Evolutionary conservation across 345 rosid genomes (phyloP).

Genomic region (Melastoma malabathricum): DNA sequence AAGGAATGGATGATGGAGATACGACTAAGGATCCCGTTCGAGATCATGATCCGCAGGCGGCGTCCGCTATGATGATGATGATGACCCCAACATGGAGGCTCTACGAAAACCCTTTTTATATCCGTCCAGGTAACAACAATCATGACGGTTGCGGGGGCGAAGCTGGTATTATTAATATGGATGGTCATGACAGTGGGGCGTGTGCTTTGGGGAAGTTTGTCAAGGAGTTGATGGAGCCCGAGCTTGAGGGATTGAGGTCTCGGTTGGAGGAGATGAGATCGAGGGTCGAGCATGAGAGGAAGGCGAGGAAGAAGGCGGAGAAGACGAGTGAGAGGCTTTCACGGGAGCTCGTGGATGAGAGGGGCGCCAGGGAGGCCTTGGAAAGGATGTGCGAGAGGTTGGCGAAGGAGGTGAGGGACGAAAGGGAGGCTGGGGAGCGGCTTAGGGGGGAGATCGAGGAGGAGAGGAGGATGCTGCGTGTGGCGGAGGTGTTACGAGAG

Average conservation of each 20-base stretch:
- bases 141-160: conserved; percentile 14
- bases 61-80: conserved; percentile 2
- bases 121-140: conserved; percentile 5
- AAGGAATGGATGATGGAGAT: too few relatives aligned
- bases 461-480: conserved; percentile 62
- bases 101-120: conserved; percentile 61
- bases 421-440: conserved; percentile 36
- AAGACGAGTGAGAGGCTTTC: conserved; percentile 43
- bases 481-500: conserved; percentile 72
- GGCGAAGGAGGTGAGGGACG: conserved; percentile 33
- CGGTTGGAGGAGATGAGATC: conserved; percentile 58
- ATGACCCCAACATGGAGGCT: conserved; percentile 33
- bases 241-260: conserved; percentile 20
- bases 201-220: too few relatives aligned
- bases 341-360: conserved; percentile 51
- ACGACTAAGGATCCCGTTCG: too few relatives aligned
- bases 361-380: conserved; percentile 43
- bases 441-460: conserved; percentile 54
- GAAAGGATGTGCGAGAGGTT: conserved; percentile 54
- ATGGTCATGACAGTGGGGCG: too few relatives aligned
- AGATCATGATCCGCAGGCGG: conserved; percentile 1
- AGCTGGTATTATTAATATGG: neutral
- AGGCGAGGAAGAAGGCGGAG: conserved; percentile 51
- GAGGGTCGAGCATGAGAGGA: conserved; percentile 54
- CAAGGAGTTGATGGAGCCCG: conserved; percentile 6